Base-by-base conservation (phyloP, 495 filamentous ascomycete genomes). In the Neurospora intermedia region DNA sequence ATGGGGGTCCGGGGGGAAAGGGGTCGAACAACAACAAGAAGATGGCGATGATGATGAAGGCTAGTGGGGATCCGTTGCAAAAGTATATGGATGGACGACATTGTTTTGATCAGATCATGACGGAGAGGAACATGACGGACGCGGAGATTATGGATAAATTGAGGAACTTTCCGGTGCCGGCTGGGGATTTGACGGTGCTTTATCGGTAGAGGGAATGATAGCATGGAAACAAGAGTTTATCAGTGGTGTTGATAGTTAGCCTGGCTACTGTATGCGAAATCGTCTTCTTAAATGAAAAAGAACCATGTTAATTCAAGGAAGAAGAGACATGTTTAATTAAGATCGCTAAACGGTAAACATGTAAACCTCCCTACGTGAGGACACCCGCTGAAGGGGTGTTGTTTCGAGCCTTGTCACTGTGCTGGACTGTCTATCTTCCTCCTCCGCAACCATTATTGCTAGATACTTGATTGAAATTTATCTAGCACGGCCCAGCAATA, bases 41-140 rank as follows among this genome's bases (percentile, higher is more conserved):
- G 23, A 31, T 62, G 54, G 54, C 54, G 6, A 62, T 31, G 54
- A 62, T 62, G 54, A 62, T 31, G 27, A 62, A 62, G 20, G 76
- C 76, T 4, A 80, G 82, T 9, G 80, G 79, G 43, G 83, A 83
- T 38, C 78, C 79, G 62, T 77, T 97, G 76, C 85, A 86, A 42
- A 87, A 85, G 73, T 96, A 91, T 79, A 82, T 94, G 18, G 93
- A 97, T 81, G 94, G 94, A 0, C 88, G 86, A 77, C 93, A 96
- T 79, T 90, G 87, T 74, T 93, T 97, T 79, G 94, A 97, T 83
- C 90, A 97, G 86, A 95, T 97, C 73, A 95, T 93, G 77, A 93
- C 92, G 18, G 94, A 95, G 84, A 82, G 86, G 79, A 84, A 87
- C 71, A 76, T 90, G 79, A 87, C 85, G 6, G 88, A 91, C 74